Percentiles rank a stretch among this genome's conserved stretches.
Evolutionary conservation across 176 grass and related monocot genomes (phyloP).

Genomic region (Oryza longistaminata): DNA sequence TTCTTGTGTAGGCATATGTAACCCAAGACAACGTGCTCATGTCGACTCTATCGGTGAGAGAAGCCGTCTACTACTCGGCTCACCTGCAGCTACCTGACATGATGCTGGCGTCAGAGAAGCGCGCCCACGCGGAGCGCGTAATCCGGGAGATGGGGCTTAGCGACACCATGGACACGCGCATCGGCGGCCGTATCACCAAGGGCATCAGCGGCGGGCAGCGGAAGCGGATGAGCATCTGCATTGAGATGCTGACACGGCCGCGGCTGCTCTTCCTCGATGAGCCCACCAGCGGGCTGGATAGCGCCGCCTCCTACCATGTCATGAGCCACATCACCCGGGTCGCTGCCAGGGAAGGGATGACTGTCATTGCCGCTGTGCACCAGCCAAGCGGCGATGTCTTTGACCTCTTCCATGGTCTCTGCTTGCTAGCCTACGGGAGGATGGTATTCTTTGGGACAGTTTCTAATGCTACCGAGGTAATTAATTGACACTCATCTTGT

Average conservation of each 20-base stretch:
- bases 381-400: constrained; percentile 64
- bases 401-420: constrained; percentile 50
- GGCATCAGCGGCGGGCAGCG: constrained; percentile 60
- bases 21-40: constrained; percentile 75
- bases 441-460: constrained; percentile 51
- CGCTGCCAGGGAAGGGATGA: constrained; percentile 38
- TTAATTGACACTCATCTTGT: no score
- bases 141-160: constrained; percentile 64
- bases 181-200: constrained; percentile 54
- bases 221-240: constrained; percentile 62
- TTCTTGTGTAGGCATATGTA: constrained; percentile 52
- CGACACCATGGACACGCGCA: constrained; percentile 53
- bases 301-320: constrained; percentile 60
- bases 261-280: constrained; percentile 83
- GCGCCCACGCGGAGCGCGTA: constrained; percentile 39
- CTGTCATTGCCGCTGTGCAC: constrained; percentile 55
- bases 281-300: constrained; percentile 93
- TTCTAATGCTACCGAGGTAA: constrained; percentile 45
- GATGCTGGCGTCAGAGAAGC: constrained; percentile 46
- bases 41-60: constrained; percentile 60
- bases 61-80: constrained; percentile 61
- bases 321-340: constrained; percentile 44
- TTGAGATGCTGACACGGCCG: constrained; percentile 62
- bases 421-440: constrained; percentile 47
- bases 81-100: constrained; percentile 61